Evolutionary conservation across 2,329 filamentous ascomycete genomes (phyloP).

Genomic region (Ophiobolus disseminans): DNA sequence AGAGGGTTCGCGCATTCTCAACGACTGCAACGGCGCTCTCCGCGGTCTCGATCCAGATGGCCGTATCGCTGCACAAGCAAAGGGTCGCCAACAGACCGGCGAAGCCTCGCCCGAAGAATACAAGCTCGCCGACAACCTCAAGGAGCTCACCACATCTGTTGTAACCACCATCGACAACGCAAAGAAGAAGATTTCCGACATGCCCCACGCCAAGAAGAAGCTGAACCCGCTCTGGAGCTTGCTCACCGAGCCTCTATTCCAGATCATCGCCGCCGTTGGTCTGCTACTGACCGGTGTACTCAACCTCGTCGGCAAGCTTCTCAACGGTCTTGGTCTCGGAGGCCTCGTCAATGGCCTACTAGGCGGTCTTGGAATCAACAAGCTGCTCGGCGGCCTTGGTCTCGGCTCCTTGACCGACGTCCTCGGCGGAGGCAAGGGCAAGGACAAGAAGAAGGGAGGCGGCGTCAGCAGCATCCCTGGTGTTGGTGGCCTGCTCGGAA

Average conservation of each 20-base stretch:
- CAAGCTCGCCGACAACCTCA: constrained; percentile 81
- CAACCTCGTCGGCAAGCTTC: constrained; percentile 79
- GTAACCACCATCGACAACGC: constrained; percentile 84
- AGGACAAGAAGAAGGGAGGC: constrained; percentile 57
- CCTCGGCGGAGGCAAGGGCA: constrained; percentile 63
- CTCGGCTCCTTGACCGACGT: constrained; percentile 59
- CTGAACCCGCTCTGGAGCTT: constrained; percentile 89
- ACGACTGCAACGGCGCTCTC: constrained; percentile 85
- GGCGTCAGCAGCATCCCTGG: constrained; percentile 52
- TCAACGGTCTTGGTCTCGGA: constrained; percentile 82
- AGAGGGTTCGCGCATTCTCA: constrained; percentile 80
- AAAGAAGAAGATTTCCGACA: constrained; percentile 86
- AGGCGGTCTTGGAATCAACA: constrained; percentile 77
- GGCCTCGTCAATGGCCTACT: constrained; percentile 80
- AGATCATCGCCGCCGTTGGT: constrained; percentile 90
- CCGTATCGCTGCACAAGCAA: constrained; percentile 81
- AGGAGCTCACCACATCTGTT: constrained; percentile 83
- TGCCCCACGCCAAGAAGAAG: constrained; percentile 95
- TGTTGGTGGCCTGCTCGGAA: constrained; percentile 58
- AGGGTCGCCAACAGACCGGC: constrained; percentile 75
- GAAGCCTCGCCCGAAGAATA: constrained; percentile 86
- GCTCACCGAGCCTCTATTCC: constrained; percentile 83
- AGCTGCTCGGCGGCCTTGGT: constrained; percentile 76
- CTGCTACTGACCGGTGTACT: constrained; percentile 82
- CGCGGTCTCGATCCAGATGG: constrained; percentile 90